Evolutionary conservation across 306 rosid species (phyloP).

Genomic region (Chamaecrista fasciculata): DNA sequence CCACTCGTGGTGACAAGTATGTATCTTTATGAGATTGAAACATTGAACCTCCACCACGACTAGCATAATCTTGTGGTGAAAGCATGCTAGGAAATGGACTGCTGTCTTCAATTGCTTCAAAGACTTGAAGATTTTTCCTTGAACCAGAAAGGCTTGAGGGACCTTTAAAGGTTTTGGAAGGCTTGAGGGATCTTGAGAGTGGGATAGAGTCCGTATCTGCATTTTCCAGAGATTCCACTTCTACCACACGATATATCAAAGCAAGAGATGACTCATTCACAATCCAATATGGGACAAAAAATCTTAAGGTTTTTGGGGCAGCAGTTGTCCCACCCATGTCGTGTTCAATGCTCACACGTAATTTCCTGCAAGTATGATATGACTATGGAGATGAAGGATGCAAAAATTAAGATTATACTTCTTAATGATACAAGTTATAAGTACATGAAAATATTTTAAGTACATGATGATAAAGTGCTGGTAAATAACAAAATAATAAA

Average conservation of each 20-base stretch:
- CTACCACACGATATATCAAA: conserved; percentile 86
- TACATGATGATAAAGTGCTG: no score
- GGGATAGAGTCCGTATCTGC: conserved; percentile 56
- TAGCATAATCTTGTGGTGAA: conserved; percentile 80
- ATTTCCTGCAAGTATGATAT: conserved; percentile 54
- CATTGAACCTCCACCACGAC: conserved; percentile 59
- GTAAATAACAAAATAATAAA: no score
- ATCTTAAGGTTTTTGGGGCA: conserved; percentile 82
- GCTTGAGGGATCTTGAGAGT: conserved; percentile 66
- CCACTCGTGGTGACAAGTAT: conserved; percentile 73
- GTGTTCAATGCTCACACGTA: conserved; percentile 88
- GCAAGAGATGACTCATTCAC: conserved; percentile 72
- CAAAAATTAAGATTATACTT: conserved; percentile 11
- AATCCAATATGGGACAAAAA: conserved; percentile 96
- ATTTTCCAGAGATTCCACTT: conserved; percentile 76
- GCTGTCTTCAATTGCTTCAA: conserved; percentile 82
- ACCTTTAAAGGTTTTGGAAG: conserved; percentile 72
- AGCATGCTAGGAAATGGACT: conserved; percentile 91
- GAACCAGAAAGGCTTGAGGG: conserved; percentile 59
- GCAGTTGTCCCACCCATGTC: conserved; percentile 89
- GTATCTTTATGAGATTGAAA: conserved; percentile 81
- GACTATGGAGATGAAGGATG: conserved; percentile 17
- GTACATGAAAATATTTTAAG: no score
- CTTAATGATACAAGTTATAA: neutral
- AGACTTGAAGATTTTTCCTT: conserved; percentile 68